Percentiles rank a stretch among this genome's conserved stretches.
phyloP scores from a whole-genome alignment of 495 filamentous ascomycete genomes.

The Hyaloscypha finlandica region DNA sequence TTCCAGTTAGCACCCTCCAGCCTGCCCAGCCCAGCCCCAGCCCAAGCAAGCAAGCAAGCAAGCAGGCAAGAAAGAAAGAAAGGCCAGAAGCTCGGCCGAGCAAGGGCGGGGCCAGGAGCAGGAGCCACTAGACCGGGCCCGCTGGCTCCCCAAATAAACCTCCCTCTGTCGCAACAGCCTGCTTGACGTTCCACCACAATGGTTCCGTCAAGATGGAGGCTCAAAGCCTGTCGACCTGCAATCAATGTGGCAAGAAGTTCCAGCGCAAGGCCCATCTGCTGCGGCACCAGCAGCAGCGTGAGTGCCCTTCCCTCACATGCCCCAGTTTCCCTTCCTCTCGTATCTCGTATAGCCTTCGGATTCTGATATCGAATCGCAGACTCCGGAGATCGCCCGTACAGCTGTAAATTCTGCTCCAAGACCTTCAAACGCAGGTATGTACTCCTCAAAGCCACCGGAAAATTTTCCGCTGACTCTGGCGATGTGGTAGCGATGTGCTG shows the following conservation, averaged over 20 bases:
- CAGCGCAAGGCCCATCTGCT: conserved; percentile 34
- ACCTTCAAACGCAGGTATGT: conserved; percentile 35
- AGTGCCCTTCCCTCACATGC: conserved; percentile 7
- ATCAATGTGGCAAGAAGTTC: conserved; percentile 34
- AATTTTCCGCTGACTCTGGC: conserved; percentile 13
- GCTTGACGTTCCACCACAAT: conserved; percentile 23
- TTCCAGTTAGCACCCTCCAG: background rate
- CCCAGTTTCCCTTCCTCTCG: background rate
- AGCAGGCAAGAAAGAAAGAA: background rate
- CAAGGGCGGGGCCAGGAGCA: background rate
- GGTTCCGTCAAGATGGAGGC: conserved; percentile 25
- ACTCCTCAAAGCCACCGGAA: background rate
- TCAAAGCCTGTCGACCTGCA: conserved; percentile 31
- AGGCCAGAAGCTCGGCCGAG: background rate
- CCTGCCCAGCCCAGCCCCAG: background rate
- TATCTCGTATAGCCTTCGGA: background rate
- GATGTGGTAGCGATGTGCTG: conserved; percentile 31
- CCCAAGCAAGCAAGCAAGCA: background rate
- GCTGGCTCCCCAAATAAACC: conserved; percentile 4
- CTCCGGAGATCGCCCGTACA: conserved; percentile 28
- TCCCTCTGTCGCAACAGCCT: conserved; percentile 11
- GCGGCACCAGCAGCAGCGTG: conserved; percentile 33
- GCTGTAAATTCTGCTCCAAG: conserved; percentile 36
- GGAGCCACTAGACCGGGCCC: background rate
- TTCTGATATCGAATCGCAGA: conserved; percentile 24